phyloP scores from a whole-genome alignment of 257 asterid genomes.

The Knoxia roxburghii region DNA sequence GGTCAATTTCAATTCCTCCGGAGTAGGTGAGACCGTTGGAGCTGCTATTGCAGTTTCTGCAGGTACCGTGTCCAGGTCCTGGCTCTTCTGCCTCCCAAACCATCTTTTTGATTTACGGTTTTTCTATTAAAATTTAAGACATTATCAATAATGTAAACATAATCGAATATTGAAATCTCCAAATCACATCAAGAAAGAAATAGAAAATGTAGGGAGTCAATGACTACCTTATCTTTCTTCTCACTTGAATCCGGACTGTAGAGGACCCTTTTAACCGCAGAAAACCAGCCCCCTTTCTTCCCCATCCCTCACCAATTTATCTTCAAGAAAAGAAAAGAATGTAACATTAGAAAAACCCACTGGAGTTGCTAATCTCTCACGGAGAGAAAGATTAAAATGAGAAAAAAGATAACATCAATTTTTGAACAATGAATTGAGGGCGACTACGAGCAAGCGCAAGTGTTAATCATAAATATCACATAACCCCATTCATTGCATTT shows the following conservation, averaged over 20 bases:
- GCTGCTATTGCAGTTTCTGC: slow-evolving; percentile 31
- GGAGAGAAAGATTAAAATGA: not conserved
- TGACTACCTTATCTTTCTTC: slow-evolving; percentile 45
- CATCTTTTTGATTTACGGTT: slow-evolving; percentile 41
- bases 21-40: slow-evolving; percentile 24
- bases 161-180: not conserved
- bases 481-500: not conserved
- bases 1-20: slow-evolving; percentile 39
- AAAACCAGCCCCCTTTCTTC: slow-evolving; percentile 54
- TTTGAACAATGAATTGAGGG: not conserved
- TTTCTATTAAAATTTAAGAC: slow-evolving; percentile 27
- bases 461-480: not conserved
- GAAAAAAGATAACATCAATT: not conserved
- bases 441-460: not conserved
- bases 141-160: not conserved
- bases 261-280: slow-evolving; percentile 51
- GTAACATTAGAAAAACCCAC: not conserved
- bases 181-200: not conserved
- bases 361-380: not conserved
- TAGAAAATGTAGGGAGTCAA: not conserved
- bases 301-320: slow-evolving; percentile 47
- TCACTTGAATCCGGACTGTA: slow-evolving; percentile 40
- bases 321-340: slow-evolving; percentile 7
- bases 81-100: slow-evolving; percentile 42
- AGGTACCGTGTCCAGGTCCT: slow-evolving; percentile 22